phyloP scores from a whole-genome alignment of 1,139 yeast genomes.

The Candida sp. region DNA sequence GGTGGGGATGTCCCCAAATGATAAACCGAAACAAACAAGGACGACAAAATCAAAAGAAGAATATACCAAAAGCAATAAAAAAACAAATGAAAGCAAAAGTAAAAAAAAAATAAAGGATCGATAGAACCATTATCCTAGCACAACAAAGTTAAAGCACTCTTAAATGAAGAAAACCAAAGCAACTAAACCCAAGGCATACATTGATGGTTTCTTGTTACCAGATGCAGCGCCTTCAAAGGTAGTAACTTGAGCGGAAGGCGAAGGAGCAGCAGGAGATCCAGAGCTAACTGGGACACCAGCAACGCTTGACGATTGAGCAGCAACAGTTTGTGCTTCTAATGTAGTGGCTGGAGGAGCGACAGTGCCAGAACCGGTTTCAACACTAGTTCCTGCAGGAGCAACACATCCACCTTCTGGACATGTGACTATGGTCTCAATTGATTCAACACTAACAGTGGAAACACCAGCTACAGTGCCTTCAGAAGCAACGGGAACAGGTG shows the following conservation, averaged over 20 bases:
- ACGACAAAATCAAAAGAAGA: background rate
- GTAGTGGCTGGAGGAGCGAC: background rate
- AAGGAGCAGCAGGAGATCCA: slow-evolving; percentile 5
- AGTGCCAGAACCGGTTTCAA: background rate
- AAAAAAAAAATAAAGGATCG: background rate
- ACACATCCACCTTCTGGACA: slow-evolving; percentile 3
- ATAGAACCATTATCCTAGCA: background rate
- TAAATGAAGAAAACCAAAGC: slow-evolving; percentile 6
- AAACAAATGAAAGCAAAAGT: background rate
- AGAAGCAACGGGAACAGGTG: background rate
- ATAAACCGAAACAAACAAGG: background rate
- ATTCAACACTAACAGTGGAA: slow-evolving; percentile 2
- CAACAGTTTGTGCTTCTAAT: background rate
- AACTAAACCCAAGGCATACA: slow-evolving; percentile 9
- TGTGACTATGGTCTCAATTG: background rate
- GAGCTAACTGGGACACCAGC: slow-evolving; percentile 4
- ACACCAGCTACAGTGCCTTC: slow-evolving; percentile 7
- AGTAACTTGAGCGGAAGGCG: slow-evolving; percentile 6
- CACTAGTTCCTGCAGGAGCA: slow-evolving; percentile 1
- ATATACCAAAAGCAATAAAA: background rate
- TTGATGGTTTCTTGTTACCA: slow-evolving; percentile 6
- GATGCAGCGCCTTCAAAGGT: slow-evolving; percentile 10
- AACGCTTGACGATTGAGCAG: slow-evolving; percentile 4
- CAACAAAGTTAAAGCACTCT: background rate
- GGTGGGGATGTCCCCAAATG: background rate